Evolutionary conservation across 768 basidiomycete genomes (phyloP).

Genomic region (Dioszegia crocea): DNA sequence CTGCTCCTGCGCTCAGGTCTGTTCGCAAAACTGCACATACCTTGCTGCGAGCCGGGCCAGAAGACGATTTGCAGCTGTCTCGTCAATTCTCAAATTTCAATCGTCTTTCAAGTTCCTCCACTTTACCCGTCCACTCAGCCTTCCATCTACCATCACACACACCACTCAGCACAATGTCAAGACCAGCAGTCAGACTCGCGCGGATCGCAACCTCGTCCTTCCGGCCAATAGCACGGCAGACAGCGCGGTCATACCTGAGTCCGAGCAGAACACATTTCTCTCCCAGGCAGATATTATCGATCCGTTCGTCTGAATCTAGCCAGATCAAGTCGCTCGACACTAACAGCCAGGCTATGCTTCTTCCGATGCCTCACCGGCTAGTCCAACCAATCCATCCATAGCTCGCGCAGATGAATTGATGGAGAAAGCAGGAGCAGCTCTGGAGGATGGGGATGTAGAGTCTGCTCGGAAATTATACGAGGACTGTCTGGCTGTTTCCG

Average conservation of each 20-base stretch:
- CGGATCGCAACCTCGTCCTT: neutral
- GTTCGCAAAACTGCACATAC: too few species aligned
- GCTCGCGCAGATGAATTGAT: slow-evolving; percentile 31
- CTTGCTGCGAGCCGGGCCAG: too few species aligned
- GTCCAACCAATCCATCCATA: slow-evolving; percentile 32
- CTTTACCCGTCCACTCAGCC: too few species aligned
- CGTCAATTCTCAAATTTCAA: too few species aligned
- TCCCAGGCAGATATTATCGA: too few species aligned
- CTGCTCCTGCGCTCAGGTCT: too few species aligned
- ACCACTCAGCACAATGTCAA: neutral
- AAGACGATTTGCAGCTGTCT: too few species aligned
- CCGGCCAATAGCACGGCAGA: neutral
- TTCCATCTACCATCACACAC: too few species aligned
- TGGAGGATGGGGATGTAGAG: slow-evolving; percentile 45
- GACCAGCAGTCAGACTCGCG: neutral
- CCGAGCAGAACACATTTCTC: too few species aligned
- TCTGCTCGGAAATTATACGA: slow-evolving; percentile 33
- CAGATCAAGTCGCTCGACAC: neutral
- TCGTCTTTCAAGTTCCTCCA: too few species aligned
- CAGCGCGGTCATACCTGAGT: neutral
- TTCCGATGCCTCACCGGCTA: slow-evolving; percentile 17
- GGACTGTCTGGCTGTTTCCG: slow-evolving; percentile 33
- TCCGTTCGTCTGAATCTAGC: neutral
- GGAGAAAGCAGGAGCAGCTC: slow-evolving; percentile 29
- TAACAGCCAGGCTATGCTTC: slow-evolving; percentile 23